A percentile compares a stretch with the other conserved stretches of the same genome.
phyloP scores from a whole-genome alignment of 192 early-diverging fungal species.

The Coemansia sp. region DNA sequence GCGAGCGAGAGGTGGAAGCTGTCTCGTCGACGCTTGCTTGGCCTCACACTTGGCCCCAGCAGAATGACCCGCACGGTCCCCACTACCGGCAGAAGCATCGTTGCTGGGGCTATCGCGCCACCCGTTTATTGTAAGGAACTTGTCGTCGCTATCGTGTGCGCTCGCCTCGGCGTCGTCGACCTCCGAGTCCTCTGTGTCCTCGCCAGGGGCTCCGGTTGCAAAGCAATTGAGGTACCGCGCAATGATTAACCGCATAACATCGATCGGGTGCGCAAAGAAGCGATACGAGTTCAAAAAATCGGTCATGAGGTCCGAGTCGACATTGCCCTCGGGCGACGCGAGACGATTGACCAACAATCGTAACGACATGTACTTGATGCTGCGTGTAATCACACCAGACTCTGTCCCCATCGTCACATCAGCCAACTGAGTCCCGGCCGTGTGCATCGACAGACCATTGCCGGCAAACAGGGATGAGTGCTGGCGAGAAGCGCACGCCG shows the following conservation, averaged over 20 bases:
- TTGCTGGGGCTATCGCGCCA: slow-evolving; percentile 23
- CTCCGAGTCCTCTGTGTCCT: slow-evolving; percentile 24
- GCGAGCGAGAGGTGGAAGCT: slow-evolving; percentile 38
- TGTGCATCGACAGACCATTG: slow-evolving; percentile 20
- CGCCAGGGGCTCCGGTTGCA: slow-evolving; percentile 10
- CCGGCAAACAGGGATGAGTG: slow-evolving; percentile 7
- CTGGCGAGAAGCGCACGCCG: slow-evolving; percentile 9
- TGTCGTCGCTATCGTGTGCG: slow-evolving; percentile 14
- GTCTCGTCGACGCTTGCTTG: slow-evolving; percentile 7
- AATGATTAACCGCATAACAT: slow-evolving; percentile 68
- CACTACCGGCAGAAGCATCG: neutral
- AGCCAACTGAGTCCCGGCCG: slow-evolving; percentile 35
- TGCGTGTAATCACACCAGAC: slow-evolving; percentile 51
- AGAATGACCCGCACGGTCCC: neutral
- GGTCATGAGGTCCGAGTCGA: slow-evolving; percentile 63
- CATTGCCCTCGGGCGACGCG: slow-evolving; percentile 59
- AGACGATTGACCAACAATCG: slow-evolving; percentile 58
- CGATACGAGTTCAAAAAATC: slow-evolving; percentile 71
- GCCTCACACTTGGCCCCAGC: neutral
- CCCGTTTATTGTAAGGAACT: slow-evolving; percentile 49
- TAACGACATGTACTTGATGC: slow-evolving; percentile 51
- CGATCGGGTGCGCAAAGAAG: slow-evolving; percentile 67
- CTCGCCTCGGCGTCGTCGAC: slow-evolving; percentile 14
- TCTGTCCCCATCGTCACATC: slow-evolving; percentile 57
- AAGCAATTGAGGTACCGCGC: slow-evolving; percentile 66